Evolutionary conservation across 2,329 filamentous ascomycete genomes (phyloP), one percentile per base, ranked within the genome.

Genomic region (Monosporascus ibericus): DNA sequence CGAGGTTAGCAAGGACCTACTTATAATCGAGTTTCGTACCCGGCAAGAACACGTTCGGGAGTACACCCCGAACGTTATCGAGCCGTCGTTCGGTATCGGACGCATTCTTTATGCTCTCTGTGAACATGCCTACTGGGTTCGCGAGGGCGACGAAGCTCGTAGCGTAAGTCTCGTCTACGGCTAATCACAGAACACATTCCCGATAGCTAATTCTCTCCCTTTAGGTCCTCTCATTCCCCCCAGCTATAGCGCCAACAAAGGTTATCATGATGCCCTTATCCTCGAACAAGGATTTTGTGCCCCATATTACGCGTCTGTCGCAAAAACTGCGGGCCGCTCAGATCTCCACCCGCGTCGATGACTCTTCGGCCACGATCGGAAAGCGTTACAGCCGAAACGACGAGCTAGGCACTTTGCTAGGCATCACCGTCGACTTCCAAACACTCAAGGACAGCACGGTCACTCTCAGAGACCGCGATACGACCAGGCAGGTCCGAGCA

Each of bases 51-150:
- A 95, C 68, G 83, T 86, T 53, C 83, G 94, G 63, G 92, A 96
- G 70, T 99, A 90, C 75, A 95, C 87, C 1, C 92, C 92, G 55
- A 96, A 96, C 67, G 91, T 95, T 47, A 95, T 97, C 62, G 94
- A 99, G 75, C 94, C 92, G 2, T 97, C 92, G 1, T 99, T 97
- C 65, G 92, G 92, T 77, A 95, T 97, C 65, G 94, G 92, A 55
- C 85, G 92, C 63, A 96, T 97, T 57, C 77, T 97, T 53, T 97
- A 96, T 77, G 86, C 88, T 55, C 76, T 99, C 64, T 88, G 95
- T 67, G 94, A 99, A 76, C 94, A 99, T 74, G 85, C 82, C 69
- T 99, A 92, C 81, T 99, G 94, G 92, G 90, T 86, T 50, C 88
- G 94, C 54, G 81, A 84, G 49, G 86, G 82, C 57, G 88, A 92